Conservation (phyloP, 1,139 yeast genomes). For the Candida neerlandica region DNA sequence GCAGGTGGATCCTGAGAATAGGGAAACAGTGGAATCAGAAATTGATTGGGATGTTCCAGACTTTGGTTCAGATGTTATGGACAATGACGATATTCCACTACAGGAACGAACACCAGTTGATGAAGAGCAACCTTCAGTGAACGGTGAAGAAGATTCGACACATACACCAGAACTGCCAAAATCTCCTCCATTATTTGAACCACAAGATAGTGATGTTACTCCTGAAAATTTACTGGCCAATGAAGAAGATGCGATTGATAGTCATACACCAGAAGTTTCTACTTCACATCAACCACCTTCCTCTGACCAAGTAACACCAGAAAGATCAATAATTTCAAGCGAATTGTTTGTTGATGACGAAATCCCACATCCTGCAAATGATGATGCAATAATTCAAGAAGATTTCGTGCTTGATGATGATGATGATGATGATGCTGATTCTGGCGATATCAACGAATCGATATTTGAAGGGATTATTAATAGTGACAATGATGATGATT, state of each 20-base stretch:
- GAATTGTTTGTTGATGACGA: not conserved
- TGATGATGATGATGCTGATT: constrained; percentile 9
- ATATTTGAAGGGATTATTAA: constrained; percentile 7
- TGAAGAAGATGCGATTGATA: not conserved
- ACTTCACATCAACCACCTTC: not conserved
- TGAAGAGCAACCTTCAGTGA: not conserved
- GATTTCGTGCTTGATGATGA: constrained; percentile 15
- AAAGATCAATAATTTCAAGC: not conserved
- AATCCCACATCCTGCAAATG: not conserved
- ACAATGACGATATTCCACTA: not conserved
- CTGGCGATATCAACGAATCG: not conserved
- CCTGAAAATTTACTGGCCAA: not conserved
- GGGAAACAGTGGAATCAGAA: too few species aligned
- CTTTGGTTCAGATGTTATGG: constrained; percentile 2
- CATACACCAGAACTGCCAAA: not conserved
- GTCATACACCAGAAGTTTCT: not conserved
- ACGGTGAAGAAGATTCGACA: not conserved
- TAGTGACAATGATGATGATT: too few species aligned
- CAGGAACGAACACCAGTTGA: not conserved
- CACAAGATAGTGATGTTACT: not conserved
- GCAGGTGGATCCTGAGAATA: not conserved
- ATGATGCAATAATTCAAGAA: constrained; percentile 13
- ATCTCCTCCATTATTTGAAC: not conserved
- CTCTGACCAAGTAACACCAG: constrained; percentile 1
- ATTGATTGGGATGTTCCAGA: constrained; percentile 3